Percentiles rank a stretch among this genome's conserved stretches.
Evolutionary conservation across 495 filamentous ascomycete genomes (phyloP).

Genomic region (Trichoderma parareesei): DNA sequence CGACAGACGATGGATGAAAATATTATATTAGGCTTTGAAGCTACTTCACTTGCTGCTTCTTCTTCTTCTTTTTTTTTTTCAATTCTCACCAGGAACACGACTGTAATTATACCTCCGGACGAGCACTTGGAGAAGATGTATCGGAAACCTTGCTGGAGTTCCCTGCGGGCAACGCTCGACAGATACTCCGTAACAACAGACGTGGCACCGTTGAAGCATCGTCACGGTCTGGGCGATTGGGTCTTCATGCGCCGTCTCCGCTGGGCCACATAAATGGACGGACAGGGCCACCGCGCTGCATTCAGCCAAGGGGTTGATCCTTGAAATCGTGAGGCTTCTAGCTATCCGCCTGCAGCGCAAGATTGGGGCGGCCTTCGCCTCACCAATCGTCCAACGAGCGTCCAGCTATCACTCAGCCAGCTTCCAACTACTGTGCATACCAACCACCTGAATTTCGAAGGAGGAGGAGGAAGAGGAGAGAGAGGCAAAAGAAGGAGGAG

Average conservation of each 20-base stretch:
- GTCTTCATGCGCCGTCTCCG: slow-evolving; percentile 2
- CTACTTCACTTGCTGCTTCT: neutral
- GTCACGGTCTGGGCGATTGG: slow-evolving; percentile 1
- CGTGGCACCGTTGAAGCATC: slow-evolving; percentile 3
- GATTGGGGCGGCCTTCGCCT: neutral
- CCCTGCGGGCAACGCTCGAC: neutral
- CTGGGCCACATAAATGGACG: neutral
- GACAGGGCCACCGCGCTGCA: no score
- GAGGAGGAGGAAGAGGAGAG: neutral
- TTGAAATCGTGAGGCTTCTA: neutral
- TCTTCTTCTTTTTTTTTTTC: neutral
- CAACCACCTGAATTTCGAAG: neutral
- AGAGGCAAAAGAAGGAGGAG: no score
- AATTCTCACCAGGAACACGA: neutral
- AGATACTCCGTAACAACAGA: slow-evolving; percentile 5
- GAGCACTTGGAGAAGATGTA: neutral
- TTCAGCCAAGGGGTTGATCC: no score
- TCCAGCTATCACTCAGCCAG: neutral
- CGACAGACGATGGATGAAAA: neutral
- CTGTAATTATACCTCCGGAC: neutral
- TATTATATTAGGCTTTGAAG: neutral
- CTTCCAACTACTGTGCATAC: neutral
- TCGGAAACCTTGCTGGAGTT: neutral
- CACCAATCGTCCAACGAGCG: neutral
- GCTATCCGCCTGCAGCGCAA: neutral